These are phyloP conservation scores for Pseudonitzschia pungens DNA, from an alignment of 108 stramenopile species.

Conservation along the genomic window DNA sequence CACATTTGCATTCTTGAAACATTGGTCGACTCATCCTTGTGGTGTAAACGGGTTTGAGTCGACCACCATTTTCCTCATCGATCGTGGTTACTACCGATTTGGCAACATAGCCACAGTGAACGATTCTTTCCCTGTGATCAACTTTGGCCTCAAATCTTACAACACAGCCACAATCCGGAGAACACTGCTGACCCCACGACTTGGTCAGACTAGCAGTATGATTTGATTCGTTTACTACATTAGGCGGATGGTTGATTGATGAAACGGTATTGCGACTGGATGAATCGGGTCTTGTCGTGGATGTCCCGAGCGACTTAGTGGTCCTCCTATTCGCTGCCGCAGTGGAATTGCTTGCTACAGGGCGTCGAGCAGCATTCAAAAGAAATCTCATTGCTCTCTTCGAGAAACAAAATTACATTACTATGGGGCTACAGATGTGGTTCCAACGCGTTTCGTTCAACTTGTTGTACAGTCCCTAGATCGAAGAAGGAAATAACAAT, in stretches of 20 bases:
- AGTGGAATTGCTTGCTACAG: not conserved
- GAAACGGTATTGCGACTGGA: too few species aligned
- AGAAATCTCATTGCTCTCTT: not conserved
- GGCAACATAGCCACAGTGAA: constrained; percentile 53
- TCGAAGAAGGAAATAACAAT: too few species aligned
- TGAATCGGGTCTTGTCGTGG: not conserved
- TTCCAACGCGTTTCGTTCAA: not conserved
- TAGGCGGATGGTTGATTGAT: not conserved
- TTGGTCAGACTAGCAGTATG: not conserved
- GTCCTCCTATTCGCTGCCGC: not conserved
- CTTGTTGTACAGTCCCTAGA: too few species aligned
- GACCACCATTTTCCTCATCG: constrained; percentile 15
- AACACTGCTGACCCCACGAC: constrained; percentile 83
- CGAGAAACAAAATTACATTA: not conserved
- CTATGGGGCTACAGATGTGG: not conserved
- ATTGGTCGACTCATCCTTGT: constrained; percentile 45
- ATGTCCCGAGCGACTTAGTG: not conserved
- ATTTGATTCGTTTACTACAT: not conserved
- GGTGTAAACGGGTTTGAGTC: constrained; percentile 43
- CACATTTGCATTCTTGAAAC: constrained; percentile 69
- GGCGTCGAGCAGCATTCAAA: not conserved
- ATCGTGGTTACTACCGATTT: constrained; percentile 54
- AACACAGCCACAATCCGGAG: constrained; percentile 75
- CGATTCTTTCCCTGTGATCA: constrained; percentile 37
- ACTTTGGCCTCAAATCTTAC: constrained; percentile 69